These are phyloP conservation scores for Gomphus sp. DNA, from an alignment of 1,284 basidiomycete species.

Conservation along the genomic window DNA sequence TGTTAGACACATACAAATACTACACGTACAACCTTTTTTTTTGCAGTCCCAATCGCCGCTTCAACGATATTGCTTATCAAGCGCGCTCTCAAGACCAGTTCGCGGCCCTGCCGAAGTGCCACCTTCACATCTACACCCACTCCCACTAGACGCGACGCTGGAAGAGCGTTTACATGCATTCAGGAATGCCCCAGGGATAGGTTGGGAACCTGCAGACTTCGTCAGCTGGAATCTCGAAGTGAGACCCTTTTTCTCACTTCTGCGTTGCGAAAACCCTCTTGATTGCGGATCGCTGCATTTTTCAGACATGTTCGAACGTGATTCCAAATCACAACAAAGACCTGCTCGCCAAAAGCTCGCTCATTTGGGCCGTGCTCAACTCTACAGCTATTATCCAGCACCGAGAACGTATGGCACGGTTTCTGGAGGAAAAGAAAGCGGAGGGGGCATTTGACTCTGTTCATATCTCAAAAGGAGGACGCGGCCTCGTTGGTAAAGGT, in stretches of 20 bases:
- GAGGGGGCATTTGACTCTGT: constrained; percentile 16
- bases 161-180: constrained; percentile 28
- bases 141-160: constrained; percentile 26
- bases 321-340: constrained; percentile 25
- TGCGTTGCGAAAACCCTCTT: neutral
- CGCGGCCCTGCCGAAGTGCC: neutral
- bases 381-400: constrained; percentile 16
- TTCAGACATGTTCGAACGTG: constrained; percentile 23
- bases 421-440: constrained; percentile 15
- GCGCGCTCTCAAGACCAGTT: neutral
- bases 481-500: constrained; percentile 11
- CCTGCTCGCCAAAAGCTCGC: constrained; percentile 23
- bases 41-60: neutral
- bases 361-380: constrained; percentile 26
- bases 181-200: constrained; percentile 27
- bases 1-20: neutral
- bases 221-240: constrained; percentile 26
- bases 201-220: constrained; percentile 27
- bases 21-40: neutral
- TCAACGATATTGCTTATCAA: neutral
- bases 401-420: constrained; percentile 20
- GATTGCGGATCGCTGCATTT: neutral
- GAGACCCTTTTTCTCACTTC: neutral
- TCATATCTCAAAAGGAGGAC: constrained; percentile 10
- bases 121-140: constrained; percentile 17